A percentile compares a stretch with the other conserved stretches of the same genome.
phyloP scores from a whole-genome alignment of 2,329 filamentous ascomycete genomes.

The Corniculantispora saksenae region DNA sequence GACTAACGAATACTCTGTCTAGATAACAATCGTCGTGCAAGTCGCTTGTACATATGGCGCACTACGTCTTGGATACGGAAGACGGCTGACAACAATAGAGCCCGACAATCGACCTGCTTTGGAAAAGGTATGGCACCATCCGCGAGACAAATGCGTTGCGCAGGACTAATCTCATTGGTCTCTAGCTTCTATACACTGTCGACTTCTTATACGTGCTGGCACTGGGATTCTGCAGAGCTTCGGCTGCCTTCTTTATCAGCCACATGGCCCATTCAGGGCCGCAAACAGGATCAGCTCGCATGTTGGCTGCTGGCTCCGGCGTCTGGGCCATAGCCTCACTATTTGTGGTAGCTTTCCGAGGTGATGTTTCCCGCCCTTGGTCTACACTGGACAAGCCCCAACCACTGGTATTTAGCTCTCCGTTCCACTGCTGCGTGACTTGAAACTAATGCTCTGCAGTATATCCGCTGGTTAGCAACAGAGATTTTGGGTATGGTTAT shows the following conservation, averaged over 20 bases:
- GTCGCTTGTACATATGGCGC: conserved; percentile 5
- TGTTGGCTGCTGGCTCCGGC: not conserved
- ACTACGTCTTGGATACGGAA: conserved; percentile 13
- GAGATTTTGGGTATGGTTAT: not conserved
- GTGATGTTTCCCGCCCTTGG: conserved; percentile 4
- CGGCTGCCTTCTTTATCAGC: conserved; percentile 12
- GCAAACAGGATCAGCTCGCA: not conserved
- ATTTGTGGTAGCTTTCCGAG: not conserved
- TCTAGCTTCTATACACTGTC: not conserved
- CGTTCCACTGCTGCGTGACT: too few relatives aligned
- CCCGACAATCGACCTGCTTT: not conserved
- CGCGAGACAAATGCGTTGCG: too few relatives aligned
- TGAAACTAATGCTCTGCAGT: not conserved
- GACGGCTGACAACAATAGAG: not conserved
- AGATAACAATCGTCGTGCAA: conserved; percentile 1
- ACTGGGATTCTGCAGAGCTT: not conserved
- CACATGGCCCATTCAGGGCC: conserved; percentile 15
- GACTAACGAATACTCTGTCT: not conserved
- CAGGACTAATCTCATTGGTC: not conserved
- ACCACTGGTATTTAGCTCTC: not conserved
- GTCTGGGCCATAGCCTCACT: conserved; percentile 3
- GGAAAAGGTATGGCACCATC: conserved; percentile 2
- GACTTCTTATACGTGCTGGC: conserved; percentile 6
- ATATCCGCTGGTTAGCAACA: conserved; percentile 8
- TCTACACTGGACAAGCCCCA: conserved; percentile 5